Percentiles rank a stretch among this genome's conserved stretches.
These are phyloP conservation scores for Amanita rubescens DNA, from an alignment of 768 basidiomycete genomes.

Conservation along the genomic window DNA sequence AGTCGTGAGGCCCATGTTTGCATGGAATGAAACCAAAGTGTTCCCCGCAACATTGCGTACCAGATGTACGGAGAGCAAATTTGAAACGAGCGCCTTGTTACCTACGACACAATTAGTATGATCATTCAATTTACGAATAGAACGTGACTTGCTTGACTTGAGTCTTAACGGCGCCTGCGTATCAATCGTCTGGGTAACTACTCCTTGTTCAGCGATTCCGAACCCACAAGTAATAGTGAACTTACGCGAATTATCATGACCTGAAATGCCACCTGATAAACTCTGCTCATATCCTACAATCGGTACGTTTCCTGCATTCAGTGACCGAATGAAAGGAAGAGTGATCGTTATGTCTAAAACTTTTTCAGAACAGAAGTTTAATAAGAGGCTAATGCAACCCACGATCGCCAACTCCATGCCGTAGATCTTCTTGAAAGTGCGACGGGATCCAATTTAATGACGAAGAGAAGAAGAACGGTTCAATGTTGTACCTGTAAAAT, in stretches of 20 bases:
- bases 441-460: slow-evolving; percentile 64
- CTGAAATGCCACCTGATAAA: too few relatives aligned
- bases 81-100: slow-evolving; percentile 31
- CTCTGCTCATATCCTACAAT: slow-evolving; percentile 8
- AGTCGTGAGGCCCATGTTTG: slow-evolving; percentile 26
- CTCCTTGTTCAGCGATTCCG: not conserved
- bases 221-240: not conserved
- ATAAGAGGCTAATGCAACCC: slow-evolving; percentile 13
- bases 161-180: slow-evolving; percentile 30
- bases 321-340: slow-evolving; percentile 45
- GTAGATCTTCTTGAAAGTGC: slow-evolving; percentile 46
- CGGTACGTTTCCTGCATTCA: slow-evolving; percentile 17
- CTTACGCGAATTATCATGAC: not conserved
- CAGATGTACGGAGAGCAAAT: slow-evolving; percentile 41
- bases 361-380: not conserved
- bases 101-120: slow-evolving; percentile 10
- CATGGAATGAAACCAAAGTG: slow-evolving; percentile 46
- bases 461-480: slow-evolving; percentile 64
- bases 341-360: slow-evolving; percentile 50
- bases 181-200: slow-evolving; percentile 21
- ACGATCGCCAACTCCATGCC: slow-evolving; percentile 44
- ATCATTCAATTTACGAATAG: not conserved
- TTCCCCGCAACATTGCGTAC: slow-evolving; percentile 37
- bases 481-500: slow-evolving; percentile 43
- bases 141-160: not conserved